Percentiles rank a stretch among this genome's conserved stretches.
Evolutionary conservation across 176 grass and related monocot genomes (phyloP).

Genomic region (Zea mays): Zm-B73-REFERENCE-NAM-5.0 NC_050098.1:177000501-177001000

Average conservation of each 20-base stretch:
- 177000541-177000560: slow-evolving; percentile 81
- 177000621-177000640: slow-evolving; percentile 76
- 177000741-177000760: not conserved
- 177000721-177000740: not conserved
- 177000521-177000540: slow-evolving; percentile 71
- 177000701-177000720: too few species aligned
- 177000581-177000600: slow-evolving; percentile 10
- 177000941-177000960: slow-evolving; percentile 31
- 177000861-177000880: slow-evolving; percentile 59
- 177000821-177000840: slow-evolving; percentile 83
- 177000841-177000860: slow-evolving; percentile 90
- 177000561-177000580: slow-evolving; percentile 66
- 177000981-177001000: too few species aligned
- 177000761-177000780: slow-evolving; percentile 69
- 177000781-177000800: slow-evolving; percentile 60
- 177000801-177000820: slow-evolving; percentile 69
- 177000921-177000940: slow-evolving; percentile 70
- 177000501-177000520: slow-evolving; percentile 60
- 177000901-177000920: slow-evolving; percentile 56
- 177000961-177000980: too few species aligned
- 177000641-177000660: slow-evolving; percentile 62
- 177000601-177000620: slow-evolving; percentile 73
- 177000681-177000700: too few species aligned
- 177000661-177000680: too few species aligned
- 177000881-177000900: slow-evolving; percentile 73